Base-by-base conservation (phyloP, 1,284 basidiomycete genomes). In the Albatrellus sp. region DNA sequence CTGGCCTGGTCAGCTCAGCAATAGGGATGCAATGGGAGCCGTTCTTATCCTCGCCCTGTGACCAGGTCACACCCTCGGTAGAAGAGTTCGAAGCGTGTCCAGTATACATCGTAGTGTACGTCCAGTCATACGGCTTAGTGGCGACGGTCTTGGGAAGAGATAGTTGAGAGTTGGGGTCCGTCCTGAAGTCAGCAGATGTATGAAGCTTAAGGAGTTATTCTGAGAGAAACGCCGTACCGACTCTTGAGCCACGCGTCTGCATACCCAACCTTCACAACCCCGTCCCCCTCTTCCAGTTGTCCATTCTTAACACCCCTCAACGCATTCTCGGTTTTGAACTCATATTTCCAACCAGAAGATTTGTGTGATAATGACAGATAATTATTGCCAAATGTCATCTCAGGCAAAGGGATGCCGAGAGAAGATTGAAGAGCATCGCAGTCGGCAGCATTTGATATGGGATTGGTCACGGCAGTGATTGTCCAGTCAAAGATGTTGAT, bases 381-480 rank as follows among this genome's bases (percentile, higher is more conserved):
- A 62, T 98, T 98, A 60, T 76, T 78, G 4, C 92, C 92, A 57
- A 98, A 98, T 0, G 88, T 92, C 90, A 98, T 98, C 60, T 99
- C 94, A 2, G 96, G 96, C 0, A 94, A 63, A 0, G 93, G 88
- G 28, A 98, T 73, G 3, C 79, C 76, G 4, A 87, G 65, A 0
- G 62, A 54, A 3, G 70, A 63, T 46, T 87, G 80, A 40, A 88
- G 63, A 2, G 72, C 73, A 54, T 96, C 80, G 42, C 73, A 73
- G 51, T 87, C 79, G 31, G 72, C 64, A 1, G 88, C 80, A 52
- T 81, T 91, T 30, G 84, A 79, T 57, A 89, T 90, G 13, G 84
- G 72, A 52, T 75, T 73, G 10, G 80, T 82, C 2, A 68, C 69
- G 0, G 79, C 72, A 6, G 74, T 75, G 54, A 87, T 75, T 33